Percentiles rank a stretch among this genome's conserved stretches.
Evolutionary conservation across 306 rosid species (phyloP).

Genomic region (Cucurbita ficifolia): DNA sequence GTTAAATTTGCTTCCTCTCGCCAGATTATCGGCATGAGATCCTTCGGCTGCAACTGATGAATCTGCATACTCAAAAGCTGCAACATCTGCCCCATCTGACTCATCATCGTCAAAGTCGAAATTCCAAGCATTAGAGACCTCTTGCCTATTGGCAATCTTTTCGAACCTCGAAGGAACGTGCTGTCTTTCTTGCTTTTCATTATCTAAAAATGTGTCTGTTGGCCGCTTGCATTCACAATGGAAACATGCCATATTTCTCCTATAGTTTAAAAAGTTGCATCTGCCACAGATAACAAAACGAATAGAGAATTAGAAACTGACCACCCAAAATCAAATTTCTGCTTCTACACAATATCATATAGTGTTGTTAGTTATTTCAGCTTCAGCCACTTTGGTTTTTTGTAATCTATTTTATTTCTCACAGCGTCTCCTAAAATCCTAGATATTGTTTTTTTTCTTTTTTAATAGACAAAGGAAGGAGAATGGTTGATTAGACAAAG

Average conservation of each 20-base stretch:
- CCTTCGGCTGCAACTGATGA: slow-evolving; percentile 33
- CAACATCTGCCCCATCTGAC: slow-evolving; percentile 97
- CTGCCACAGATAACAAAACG: slow-evolving; percentile 32
- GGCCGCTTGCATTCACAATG: slow-evolving; percentile 98
- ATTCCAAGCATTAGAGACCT: slow-evolving; percentile 89
- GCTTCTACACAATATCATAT: neutral
- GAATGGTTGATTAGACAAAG: no score
- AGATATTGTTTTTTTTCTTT: no score
- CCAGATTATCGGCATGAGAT: slow-evolving; percentile 27
- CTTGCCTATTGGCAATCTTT: slow-evolving; percentile 32
- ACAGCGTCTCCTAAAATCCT: neutral
- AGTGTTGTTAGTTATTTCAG: neutral
- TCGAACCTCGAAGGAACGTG: slow-evolving; percentile 31
- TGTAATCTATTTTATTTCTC: neutral
- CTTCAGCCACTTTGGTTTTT: neutral
- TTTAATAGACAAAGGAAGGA: no score
- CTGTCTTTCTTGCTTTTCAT: slow-evolving; percentile 41
- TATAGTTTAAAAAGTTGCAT: slow-evolving; percentile 94
- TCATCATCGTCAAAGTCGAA: slow-evolving; percentile 92
- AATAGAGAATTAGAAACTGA: slow-evolving; percentile 5
- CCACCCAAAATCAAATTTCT: neutral
- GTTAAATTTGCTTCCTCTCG: slow-evolving; percentile 29
- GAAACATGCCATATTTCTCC: slow-evolving; percentile 83
- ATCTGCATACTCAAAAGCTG: slow-evolving; percentile 92
- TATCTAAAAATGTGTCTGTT: slow-evolving; percentile 58